Evolutionary conservation across 2,329 filamentous ascomycete genomes (phyloP).

Genomic region (Dactylellina drechsleri): DNA sequence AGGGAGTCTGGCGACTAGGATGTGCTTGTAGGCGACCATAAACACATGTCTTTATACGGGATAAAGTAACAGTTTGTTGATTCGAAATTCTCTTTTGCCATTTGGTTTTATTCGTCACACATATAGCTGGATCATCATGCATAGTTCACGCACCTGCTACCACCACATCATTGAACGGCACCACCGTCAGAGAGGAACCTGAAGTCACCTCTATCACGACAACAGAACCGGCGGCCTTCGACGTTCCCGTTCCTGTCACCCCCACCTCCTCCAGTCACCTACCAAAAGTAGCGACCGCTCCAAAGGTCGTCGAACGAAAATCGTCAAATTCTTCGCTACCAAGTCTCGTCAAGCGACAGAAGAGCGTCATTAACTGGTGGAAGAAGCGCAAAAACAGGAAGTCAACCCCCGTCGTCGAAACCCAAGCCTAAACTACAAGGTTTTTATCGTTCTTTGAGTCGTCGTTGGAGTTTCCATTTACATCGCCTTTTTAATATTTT

Average conservation of each 20-base stretch:
- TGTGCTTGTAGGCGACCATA: slow-evolving; percentile 56
- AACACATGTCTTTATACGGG: slow-evolving; percentile 45
- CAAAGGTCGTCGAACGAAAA: slow-evolving; percentile 48
- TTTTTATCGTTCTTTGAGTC: neutral
- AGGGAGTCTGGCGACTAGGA: slow-evolving; percentile 58
- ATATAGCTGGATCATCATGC: slow-evolving; percentile 54
- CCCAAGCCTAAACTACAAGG: slow-evolving; percentile 19
- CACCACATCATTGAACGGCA: slow-evolving; percentile 40
- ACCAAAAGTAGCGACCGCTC: slow-evolving; percentile 15
- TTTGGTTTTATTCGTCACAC: slow-evolving; percentile 22
- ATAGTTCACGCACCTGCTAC: slow-evolving; percentile 34
- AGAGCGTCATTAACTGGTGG: slow-evolving; percentile 52
- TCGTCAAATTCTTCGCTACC: slow-evolving; percentile 46
- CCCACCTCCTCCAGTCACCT: slow-evolving; percentile 35
- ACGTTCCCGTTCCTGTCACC: slow-evolving; percentile 22
- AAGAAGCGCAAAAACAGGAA: slow-evolving; percentile 54
- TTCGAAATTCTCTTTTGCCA: slow-evolving; percentile 43
- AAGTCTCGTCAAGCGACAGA: slow-evolving; percentile 43
- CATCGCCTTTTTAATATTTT: slow-evolving; percentile 7
- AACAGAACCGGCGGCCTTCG: slow-evolving; percentile 37
- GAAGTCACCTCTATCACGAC: slow-evolving; percentile 48
- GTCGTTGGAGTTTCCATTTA: slow-evolving; percentile 1
- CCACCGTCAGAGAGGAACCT: slow-evolving; percentile 48
- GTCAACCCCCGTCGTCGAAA: slow-evolving; percentile 39
- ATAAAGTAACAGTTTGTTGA: slow-evolving; percentile 54